phyloP scores from a whole-genome alignment of 2,329 filamentous ascomycete genomes.

The Mariannaea elegans region DNA sequence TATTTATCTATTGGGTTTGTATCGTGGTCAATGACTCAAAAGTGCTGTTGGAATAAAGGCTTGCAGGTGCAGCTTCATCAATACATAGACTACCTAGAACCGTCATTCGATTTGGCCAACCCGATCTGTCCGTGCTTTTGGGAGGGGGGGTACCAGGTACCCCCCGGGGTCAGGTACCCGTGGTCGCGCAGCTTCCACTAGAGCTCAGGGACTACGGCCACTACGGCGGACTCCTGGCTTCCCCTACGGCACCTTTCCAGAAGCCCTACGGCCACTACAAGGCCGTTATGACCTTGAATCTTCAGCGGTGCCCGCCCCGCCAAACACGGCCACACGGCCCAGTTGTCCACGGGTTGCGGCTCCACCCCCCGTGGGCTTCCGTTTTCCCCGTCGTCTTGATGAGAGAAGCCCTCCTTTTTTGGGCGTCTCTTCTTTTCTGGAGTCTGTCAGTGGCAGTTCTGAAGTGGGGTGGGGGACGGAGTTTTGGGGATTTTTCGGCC shows the following conservation, averaged over 20 bases:
- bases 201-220: slow-evolving; percentile 11
- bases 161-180: not conserved
- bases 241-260: not conserved
- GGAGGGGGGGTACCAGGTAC: slow-evolving; percentile 5
- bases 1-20: too few species aligned
- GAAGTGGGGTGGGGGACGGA: not conserved
- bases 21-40: too few species aligned
- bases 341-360: slow-evolving; percentile 14
- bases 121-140: slow-evolving; percentile 20
- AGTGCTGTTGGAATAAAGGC: too few species aligned
- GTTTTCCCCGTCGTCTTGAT: slow-evolving; percentile 17
- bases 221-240: slow-evolving; percentile 15
- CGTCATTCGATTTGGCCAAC: slow-evolving; percentile 10
- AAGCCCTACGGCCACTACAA: slow-evolving; percentile 7
- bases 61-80: too few species aligned
- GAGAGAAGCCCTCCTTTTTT: not conserved
- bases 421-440: not conserved
- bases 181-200: not conserved
- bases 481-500: not conserved
- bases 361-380: slow-evolving; percentile 25
- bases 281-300: slow-evolving; percentile 2
- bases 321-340: slow-evolving; percentile 20
- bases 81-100: not conserved
- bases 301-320: slow-evolving; percentile 12
- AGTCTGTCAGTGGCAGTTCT: not conserved